These are phyloP conservation scores for Fusarium bactridioides DNA, from an alignment of 2,329 filamentous ascomycete species.

Conservation along the genomic window DNA sequence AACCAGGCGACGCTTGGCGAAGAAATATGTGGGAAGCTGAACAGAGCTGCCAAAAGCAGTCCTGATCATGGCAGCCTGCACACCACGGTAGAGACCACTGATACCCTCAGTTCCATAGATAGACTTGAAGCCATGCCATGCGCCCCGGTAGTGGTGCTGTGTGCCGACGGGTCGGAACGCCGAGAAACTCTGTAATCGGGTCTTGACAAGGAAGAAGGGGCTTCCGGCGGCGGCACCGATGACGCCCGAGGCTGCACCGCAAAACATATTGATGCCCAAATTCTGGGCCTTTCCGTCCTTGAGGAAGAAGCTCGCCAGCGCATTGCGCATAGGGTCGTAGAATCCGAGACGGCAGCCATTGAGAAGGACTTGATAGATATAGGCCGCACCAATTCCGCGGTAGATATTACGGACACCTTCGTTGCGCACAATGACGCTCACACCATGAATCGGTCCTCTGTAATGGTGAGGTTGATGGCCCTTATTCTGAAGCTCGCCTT, in stretches of 20 bases:
- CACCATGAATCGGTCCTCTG: constrained; percentile 88
- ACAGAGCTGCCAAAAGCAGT: constrained; percentile 96
- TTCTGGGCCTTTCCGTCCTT: constrained; percentile 79
- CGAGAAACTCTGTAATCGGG: constrained; percentile 90
- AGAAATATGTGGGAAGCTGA: constrained; percentile 97
- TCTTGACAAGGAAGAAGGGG: constrained; percentile 98
- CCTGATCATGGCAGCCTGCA: constrained; percentile 92
- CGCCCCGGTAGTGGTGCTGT: constrained; percentile 92
- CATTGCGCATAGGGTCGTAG: constrained; percentile 90
- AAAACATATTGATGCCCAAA: constrained; percentile 90
- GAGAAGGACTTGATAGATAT: constrained; percentile 94
- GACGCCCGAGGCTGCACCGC: constrained; percentile 87
- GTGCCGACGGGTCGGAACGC: constrained; percentile 93
- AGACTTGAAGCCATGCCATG: constrained; percentile 79
- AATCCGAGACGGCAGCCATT: constrained; percentile 97
- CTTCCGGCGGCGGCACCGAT: constrained; percentile 92
- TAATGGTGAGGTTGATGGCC: constrained; percentile 87
- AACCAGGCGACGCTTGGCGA: constrained; percentile 87
- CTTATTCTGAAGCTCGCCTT: constrained; percentile 92
- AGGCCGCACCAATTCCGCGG: constrained; percentile 88
- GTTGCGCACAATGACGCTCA: constrained; percentile 87
- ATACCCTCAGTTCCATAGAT: constrained; percentile 83
- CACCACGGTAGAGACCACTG: constrained; percentile 85
- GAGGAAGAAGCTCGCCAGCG: constrained; percentile 74
- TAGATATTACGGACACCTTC: constrained; percentile 88